Evolutionary conservation across 768 basidiomycete species (phyloP).

Genomic region (Trametes sanguinea): DNA sequence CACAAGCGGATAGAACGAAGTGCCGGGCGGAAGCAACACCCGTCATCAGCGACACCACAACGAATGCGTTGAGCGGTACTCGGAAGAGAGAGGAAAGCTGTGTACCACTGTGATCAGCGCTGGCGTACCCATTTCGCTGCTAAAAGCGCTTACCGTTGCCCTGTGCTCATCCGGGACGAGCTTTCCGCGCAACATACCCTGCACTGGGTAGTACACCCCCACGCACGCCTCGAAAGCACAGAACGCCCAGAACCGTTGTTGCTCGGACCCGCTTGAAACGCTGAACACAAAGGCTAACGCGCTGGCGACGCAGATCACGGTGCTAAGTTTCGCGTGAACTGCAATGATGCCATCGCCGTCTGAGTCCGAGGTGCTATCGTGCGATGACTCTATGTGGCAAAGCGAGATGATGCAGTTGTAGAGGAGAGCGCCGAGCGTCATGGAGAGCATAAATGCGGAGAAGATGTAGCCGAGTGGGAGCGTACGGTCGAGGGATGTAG

Average conservation of each 20-base stretch:
- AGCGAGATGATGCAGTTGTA: conserved; percentile 52
- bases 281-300: conserved; percentile 57
- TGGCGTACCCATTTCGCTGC: not conserved
- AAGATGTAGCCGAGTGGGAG: conserved; percentile 81
- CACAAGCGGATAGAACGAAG: conserved; percentile 59
- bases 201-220: conserved; percentile 78
- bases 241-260: conserved; percentile 68
- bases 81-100: conserved; percentile 73
- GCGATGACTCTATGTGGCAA: conserved; percentile 21
- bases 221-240: conserved; percentile 77
- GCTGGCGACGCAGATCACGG: conserved; percentile 59
- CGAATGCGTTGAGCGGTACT: conserved; percentile 74
- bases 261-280: conserved; percentile 46
- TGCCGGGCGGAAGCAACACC: conserved; percentile 67
- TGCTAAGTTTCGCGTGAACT: conserved; percentile 68
- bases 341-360: conserved; percentile 45
- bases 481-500: conserved; percentile 38
- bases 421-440: conserved; percentile 77
- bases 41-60: conserved; percentile 66
- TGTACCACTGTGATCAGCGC: not conserved
- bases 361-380: conserved; percentile 4
- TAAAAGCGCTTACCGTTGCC: conserved; percentile 55
- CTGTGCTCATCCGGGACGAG: conserved; percentile 72
- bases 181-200: conserved; percentile 69
- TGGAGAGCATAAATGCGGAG: conserved; percentile 77